Conservation (phyloP, 495 filamentous ascomycete genomes). For the Penicillium cataractarum region DNA sequence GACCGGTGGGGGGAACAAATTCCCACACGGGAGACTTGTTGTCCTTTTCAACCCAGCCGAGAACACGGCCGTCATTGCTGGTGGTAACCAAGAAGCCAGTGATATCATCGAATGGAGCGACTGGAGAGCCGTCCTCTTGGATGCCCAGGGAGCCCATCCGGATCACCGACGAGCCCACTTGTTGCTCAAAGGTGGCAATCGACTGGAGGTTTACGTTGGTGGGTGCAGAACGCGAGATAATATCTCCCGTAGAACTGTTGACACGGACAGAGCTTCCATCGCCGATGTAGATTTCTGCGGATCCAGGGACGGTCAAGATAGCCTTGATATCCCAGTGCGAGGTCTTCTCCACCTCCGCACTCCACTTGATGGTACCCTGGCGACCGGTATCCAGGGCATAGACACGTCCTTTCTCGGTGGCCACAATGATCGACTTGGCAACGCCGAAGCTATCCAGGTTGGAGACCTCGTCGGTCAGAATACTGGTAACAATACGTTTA, state of each 20-base stretch:
- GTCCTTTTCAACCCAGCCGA: conserved; percentile 57
- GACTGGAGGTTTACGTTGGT: conserved; percentile 34
- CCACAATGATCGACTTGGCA: conserved; percentile 78
- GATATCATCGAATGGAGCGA: conserved; percentile 28
- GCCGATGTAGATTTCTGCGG: conserved; percentile 59
- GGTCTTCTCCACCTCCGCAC: conserved; percentile 59
- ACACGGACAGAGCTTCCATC: conserved; percentile 61
- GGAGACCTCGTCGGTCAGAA: conserved; percentile 63
- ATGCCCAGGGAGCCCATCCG: conserved; percentile 36
- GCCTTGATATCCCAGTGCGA: conserved; percentile 69
- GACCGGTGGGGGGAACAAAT: conserved; percentile 68
- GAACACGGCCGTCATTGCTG: conserved; percentile 60
- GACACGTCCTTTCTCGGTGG: conserved; percentile 77
- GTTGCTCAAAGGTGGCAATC: conserved; percentile 33
- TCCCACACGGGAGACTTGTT: conserved; percentile 66
- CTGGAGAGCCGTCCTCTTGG: conserved; percentile 40
- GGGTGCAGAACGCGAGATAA: conserved; percentile 43
- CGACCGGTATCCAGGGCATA: conserved; percentile 78
- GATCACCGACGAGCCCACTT: conserved; percentile 25
- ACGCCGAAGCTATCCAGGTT: conserved; percentile 83
- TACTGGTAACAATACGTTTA: conserved; percentile 64
- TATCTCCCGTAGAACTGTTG: conserved; percentile 59
- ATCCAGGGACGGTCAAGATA: conserved; percentile 61
- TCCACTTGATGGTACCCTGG: conserved; percentile 78
- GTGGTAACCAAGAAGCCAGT: conserved; percentile 60